phyloP scores from a whole-genome alignment of 306 rosid genomes.

The Prunus dulcis region DNA sequence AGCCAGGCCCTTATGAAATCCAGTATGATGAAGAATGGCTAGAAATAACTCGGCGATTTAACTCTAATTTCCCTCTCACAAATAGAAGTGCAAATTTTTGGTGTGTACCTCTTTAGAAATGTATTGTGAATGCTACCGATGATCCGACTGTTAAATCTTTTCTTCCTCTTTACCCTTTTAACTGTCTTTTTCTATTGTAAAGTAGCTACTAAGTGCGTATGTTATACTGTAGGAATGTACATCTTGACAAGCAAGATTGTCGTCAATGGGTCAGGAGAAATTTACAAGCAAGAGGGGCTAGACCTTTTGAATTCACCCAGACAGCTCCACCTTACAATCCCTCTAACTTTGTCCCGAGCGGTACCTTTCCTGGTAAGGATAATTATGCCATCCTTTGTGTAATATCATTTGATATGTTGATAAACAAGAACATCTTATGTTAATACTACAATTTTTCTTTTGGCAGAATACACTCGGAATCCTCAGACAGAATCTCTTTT shows the following conservation, averaged over 20 bases:
- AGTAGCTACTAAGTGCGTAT: slow-evolving; percentile 20
- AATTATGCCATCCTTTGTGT: slow-evolving; percentile 7
- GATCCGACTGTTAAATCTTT: background rate
- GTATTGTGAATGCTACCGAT: background rate
- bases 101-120: slow-evolving; percentile 43
- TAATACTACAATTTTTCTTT: background rate
- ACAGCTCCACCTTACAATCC: slow-evolving; percentile 74
- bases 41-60: slow-evolving; percentile 76
- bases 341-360: slow-evolving; percentile 35
- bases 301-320: slow-evolving; percentile 69
- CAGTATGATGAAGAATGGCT: slow-evolving; percentile 96
- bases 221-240: slow-evolving; percentile 37
- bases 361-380: slow-evolving; percentile 39
- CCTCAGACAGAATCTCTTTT: slow-evolving; percentile 85
- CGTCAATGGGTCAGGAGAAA: slow-evolving; percentile 68
- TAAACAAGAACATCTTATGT: slow-evolving; percentile 2
- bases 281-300: slow-evolving; percentile 66
- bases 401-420: background rate
- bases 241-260: slow-evolving; percentile 53
- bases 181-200: background rate
- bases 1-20: slow-evolving; percentile 74
- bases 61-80: slow-evolving; percentile 69
- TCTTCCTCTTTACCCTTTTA: background rate
- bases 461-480: slow-evolving; percentile 58
- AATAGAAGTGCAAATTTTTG: slow-evolving; percentile 49